A percentile compares a stretch with the other conserved stretches of the same genome.
Evolutionary conservation across 208 protist genomes (phyloP).

Genomic region (Wallacemonas collosoma): DNA sequence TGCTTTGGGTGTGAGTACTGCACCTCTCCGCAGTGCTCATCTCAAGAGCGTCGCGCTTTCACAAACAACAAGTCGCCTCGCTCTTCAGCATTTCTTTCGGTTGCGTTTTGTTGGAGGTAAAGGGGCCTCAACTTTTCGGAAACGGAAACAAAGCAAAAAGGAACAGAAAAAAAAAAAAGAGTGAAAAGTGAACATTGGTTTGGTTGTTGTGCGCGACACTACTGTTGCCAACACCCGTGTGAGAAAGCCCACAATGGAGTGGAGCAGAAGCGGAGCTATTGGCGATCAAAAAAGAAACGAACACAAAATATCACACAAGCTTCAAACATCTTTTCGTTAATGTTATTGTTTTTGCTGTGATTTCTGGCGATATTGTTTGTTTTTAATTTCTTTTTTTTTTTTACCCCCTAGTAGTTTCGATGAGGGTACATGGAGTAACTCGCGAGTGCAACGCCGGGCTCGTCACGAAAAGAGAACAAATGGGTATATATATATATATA

Average conservation of each 20-base stretch:
- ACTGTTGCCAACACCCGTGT: neutral
- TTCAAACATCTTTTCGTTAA: neutral
- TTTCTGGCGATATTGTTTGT: too few relatives aligned
- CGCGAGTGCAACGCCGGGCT: too few relatives aligned
- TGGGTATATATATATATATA: too few relatives aligned
- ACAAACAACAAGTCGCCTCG: too few relatives aligned
- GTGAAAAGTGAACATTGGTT: neutral
- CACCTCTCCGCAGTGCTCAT: too few relatives aligned
- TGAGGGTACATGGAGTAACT: too few relatives aligned
- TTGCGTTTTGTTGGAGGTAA: neutral
- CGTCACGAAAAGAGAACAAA: too few relatives aligned
- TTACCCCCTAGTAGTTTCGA: neutral
- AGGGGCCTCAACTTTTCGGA: conserved; percentile 4
- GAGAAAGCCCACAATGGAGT: neutral
- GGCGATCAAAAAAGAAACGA: neutral
- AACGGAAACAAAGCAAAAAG: conserved; percentile 15
- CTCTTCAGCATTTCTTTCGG: too few relatives aligned
- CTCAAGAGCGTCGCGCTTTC: too few relatives aligned
- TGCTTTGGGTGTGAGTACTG: neutral
- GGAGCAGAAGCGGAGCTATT: neutral
- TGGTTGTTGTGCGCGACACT: neutral
- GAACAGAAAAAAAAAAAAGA: conserved; percentile 9
- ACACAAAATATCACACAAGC: neutral
- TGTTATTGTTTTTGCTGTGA: neutral
- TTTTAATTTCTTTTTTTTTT: neutral